phyloP scores from a whole-genome alignment of 495 filamentous ascomycete species.

The Xylaria flabelliformis region DNA sequence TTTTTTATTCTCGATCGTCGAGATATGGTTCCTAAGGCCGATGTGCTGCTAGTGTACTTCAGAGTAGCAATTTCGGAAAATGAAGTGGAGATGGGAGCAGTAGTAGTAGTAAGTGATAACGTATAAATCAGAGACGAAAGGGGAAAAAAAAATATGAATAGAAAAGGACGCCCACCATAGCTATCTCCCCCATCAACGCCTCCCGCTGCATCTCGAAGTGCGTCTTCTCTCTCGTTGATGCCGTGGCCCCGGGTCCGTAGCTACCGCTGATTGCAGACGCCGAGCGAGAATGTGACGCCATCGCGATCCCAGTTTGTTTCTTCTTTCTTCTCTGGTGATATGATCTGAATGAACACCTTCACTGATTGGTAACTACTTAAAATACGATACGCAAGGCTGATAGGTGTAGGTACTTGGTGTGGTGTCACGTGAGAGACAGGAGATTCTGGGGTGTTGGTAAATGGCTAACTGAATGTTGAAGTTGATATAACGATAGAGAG shows the following conservation, averaged over 20 bases:
- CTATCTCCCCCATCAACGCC: constrained; percentile 78
- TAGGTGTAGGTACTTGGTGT: not conserved
- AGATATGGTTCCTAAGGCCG: not conserved
- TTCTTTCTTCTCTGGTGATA: not conserved
- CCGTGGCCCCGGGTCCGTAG: constrained; percentile 17
- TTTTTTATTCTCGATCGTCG: not conserved
- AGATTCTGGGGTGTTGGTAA: not conserved
- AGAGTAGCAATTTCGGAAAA: not conserved
- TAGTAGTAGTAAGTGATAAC: too few species aligned
- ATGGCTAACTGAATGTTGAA: too few species aligned
- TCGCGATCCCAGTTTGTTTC: constrained; percentile 15
- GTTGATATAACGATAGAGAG: not conserved
- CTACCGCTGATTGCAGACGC: constrained; percentile 36
- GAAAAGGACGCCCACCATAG: constrained; percentile 61
- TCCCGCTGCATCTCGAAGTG: constrained; percentile 85
- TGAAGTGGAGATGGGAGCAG: too few species aligned
- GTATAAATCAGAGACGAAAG: not conserved
- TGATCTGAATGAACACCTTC: not conserved
- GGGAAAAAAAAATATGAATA: not conserved
- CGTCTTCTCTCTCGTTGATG: constrained; percentile 43
- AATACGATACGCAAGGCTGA: too few species aligned
- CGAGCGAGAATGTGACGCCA: constrained; percentile 47
- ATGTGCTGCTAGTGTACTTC: not conserved
- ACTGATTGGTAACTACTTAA: too few species aligned
- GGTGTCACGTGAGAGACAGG: not conserved